Conservation (phyloP, 1,284 basidiomycete species). For the Irpex lacteus region DNA sequence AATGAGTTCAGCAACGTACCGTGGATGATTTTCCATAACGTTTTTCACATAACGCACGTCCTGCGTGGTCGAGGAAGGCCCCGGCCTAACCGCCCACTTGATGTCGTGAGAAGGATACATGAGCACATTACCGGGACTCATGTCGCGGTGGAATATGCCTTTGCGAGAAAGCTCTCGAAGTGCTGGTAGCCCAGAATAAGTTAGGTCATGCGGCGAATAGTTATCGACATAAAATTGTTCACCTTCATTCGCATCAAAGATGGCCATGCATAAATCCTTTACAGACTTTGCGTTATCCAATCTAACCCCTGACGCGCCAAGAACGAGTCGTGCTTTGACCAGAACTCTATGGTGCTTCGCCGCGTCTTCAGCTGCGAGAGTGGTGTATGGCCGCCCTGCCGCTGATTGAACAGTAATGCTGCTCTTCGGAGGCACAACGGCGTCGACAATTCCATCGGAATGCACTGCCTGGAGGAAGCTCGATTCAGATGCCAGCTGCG, state of each 20-base stretch:
- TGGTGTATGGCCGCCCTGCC: not conserved
- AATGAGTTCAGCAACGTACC: not conserved
- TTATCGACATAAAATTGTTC: not conserved
- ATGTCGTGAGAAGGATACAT: not conserved
- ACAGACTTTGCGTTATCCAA: not conserved
- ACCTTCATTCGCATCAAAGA: not conserved
- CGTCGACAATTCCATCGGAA: not conserved
- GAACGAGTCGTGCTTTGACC: not conserved
- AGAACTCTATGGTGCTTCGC: not conserved
- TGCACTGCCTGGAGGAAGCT: not conserved
- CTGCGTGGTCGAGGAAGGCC: not conserved
- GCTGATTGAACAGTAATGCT: not conserved
- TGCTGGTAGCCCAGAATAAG: not conserved
- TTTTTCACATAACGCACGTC: not conserved
- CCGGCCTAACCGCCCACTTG: not conserved
- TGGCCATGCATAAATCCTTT: not conserved
- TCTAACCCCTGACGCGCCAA: not conserved
- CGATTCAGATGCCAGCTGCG: not conserved
- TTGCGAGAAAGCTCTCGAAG: not conserved
- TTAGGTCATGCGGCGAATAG: not conserved
- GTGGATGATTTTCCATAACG: not conserved
- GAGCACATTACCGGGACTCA: not conserved
- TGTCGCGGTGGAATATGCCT: not conserved
- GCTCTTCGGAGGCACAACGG: not conserved
- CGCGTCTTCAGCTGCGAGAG: not conserved